Evolutionary conservation across 1,139 yeast genomes (phyloP).

Genomic region (Candida albicans): DNA sequence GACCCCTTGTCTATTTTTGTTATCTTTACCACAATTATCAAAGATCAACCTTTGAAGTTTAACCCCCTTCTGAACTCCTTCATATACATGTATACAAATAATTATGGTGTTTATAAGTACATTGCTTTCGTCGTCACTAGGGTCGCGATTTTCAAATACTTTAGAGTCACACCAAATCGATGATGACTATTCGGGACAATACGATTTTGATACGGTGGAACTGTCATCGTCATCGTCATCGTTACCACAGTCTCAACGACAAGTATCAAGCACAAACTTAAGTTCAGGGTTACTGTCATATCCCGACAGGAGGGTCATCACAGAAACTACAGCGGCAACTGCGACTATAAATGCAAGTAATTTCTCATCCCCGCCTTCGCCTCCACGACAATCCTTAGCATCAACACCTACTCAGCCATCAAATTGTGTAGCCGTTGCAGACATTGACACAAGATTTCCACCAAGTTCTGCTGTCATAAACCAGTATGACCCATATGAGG

Average conservation of each 20-base stretch:
- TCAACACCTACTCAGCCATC: background rate
- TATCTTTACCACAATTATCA: too few relatives aligned
- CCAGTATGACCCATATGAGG: slow-evolving; percentile 36
- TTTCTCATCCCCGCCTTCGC: background rate
- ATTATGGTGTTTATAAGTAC: background rate
- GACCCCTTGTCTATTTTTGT: background rate
- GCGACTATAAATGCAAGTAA: slow-evolving; percentile 1
- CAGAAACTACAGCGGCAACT: slow-evolving; percentile 1
- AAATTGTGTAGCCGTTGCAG: background rate
- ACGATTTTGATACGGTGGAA: slow-evolving; percentile 9
- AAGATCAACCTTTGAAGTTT: too few relatives aligned
- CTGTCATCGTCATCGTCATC: background rate
- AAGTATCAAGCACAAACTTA: too few relatives aligned
- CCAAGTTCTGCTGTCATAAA: background rate
- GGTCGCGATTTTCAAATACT: slow-evolving; percentile 29
- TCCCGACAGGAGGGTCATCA: too few relatives aligned
- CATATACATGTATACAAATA: too few relatives aligned
- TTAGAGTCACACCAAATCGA: slow-evolving; percentile 38
- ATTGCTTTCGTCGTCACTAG: slow-evolving; percentile 20
- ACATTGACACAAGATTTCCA: background rate
- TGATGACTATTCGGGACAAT: slow-evolving; percentile 30
- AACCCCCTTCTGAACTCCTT: too few relatives aligned
- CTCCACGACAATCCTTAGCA: background rate
- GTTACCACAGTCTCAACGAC: slow-evolving; percentile 6
- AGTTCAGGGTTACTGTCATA: too few relatives aligned